Evolutionary conservation across 495 filamentous ascomycete genomes (phyloP).

Genomic region (Oleoguttula mirabilis): DNA sequence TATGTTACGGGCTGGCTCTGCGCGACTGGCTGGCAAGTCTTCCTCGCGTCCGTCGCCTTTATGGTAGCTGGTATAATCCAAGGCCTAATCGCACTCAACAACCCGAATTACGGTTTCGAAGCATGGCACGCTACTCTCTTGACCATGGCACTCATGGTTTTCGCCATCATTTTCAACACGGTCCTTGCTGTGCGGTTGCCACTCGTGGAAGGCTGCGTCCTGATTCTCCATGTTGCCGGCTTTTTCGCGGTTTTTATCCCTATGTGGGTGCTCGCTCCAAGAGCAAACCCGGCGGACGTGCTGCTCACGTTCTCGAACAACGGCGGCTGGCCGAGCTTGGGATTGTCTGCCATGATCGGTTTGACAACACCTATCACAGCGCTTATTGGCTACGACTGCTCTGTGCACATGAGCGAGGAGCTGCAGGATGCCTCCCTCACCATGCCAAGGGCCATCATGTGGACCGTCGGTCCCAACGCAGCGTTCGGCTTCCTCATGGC

Average conservation of each 20-base stretch:
- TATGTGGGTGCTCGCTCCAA: constrained; percentile 22
- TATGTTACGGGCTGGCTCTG: constrained; percentile 15
- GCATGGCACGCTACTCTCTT: constrained; percentile 17
- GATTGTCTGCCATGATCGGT: constrained; percentile 1
- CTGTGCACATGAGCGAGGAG: constrained; percentile 27
- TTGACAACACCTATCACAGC: constrained; percentile 13
- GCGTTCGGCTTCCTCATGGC: background rate
- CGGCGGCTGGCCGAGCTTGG: constrained; percentile 18
- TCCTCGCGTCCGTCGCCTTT: constrained; percentile 6
- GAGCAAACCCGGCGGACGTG: constrained; percentile 17
- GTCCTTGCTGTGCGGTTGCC: constrained; percentile 38
- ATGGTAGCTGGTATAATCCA: constrained; percentile 26
- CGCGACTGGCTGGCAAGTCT: constrained; percentile 2
- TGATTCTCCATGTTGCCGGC: constrained; percentile 23
- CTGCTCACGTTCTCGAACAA: constrained; percentile 22
- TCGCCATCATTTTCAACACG: constrained; percentile 23
- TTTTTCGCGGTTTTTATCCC: constrained; percentile 28
- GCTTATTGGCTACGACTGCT: constrained; percentile 23
- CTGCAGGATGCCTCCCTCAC: constrained; percentile 22
- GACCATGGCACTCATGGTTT: constrained; percentile 1
- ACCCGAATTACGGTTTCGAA: constrained; percentile 19
- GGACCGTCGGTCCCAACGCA: constrained; percentile 5
- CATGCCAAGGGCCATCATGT: constrained; percentile 23
- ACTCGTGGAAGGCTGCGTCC: constrained; percentile 28
- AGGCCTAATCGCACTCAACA: constrained; percentile 29